Evolutionary conservation across 805 yeast genomes (phyloP).

Genomic region (Sungouiozyma ichnusensis): DNA sequence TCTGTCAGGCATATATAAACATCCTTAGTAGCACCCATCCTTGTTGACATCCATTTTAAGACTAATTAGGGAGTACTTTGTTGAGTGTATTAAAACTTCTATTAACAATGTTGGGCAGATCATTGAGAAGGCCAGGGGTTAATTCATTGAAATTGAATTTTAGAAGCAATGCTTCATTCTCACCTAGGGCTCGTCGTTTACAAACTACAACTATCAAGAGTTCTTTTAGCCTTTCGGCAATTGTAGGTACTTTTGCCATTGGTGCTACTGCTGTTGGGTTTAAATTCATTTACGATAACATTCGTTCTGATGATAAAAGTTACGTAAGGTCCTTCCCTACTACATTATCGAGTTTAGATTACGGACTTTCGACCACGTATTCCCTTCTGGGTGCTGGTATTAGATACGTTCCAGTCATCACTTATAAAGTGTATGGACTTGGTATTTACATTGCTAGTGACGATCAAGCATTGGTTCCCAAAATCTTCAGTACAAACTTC

Average conservation of each 20-base stretch:
- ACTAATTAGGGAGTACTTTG: no score
- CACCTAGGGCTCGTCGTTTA: not conserved
- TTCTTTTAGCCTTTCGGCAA: not conserved
- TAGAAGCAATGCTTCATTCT: not conserved
- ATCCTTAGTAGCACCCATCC: not conserved
- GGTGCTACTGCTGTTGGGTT: not conserved
- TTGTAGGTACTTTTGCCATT: not conserved
- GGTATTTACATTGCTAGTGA: constrained; percentile 67
- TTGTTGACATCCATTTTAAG: no score
- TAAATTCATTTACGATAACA: not conserved
- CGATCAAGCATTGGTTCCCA: constrained; percentile 37
- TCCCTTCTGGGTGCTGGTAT: constrained; percentile 69
- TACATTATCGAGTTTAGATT: constrained; percentile 14
- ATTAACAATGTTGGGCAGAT: not conserved
- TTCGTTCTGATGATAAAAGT: constrained; percentile 8
- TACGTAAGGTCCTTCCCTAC: constrained; percentile 42
- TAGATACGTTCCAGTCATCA: constrained; percentile 71
- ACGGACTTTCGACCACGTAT: constrained; percentile 31
- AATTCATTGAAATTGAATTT: not conserved
- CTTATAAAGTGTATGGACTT: constrained; percentile 75
- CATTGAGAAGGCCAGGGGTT: not conserved
- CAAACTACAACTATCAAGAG: not conserved
- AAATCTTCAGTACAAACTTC: constrained; percentile 35
- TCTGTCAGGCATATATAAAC: no score
- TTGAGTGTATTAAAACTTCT: no score